Evolutionary conservation across 2,329 filamentous ascomycete species (phyloP), one percentile per base, ranked within the genome.

Genomic region (Aspergillus arachidicola): DNA sequence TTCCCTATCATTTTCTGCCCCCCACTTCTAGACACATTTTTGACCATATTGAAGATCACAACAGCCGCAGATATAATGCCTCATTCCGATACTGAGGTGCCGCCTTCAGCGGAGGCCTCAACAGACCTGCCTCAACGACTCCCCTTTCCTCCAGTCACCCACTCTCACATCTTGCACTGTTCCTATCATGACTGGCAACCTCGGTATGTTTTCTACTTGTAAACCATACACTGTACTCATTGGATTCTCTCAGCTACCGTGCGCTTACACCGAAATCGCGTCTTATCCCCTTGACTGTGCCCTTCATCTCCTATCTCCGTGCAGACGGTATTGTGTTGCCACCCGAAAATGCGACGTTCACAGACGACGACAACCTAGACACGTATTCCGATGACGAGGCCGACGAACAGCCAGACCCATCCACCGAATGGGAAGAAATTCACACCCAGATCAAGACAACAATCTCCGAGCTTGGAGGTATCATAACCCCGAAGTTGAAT

Each of bases 181-280:
- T 96, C 95, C 48, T 97, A 96, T 78, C 91, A 97, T 76, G 87
- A 85, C 64, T 99, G 95, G 95, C 92, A 97, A 73, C 88, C 91
- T 55, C 89, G 86, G 85, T 92, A 81, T 58, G 81, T 30, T 32
- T 28, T 54, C 28, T 23, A 57, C 50, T n/a, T 36, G 46, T 51
- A 34, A 50, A 56, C 12, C 38, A 43, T 56, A 53, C 58, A 32
- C 50, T 58, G 21, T 45, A 36, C 68, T 70, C 41, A 73, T 23
- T 16, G 21, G 12, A 19, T 16, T 9, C 6, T 28, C 7, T 4
- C 34, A 92, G 88, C 77, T 97, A 96, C 76, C 90, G 92, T 64
- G 83, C 87, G 9, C 85, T 92, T 55, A 93, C 93, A 38, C 91
- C 96, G 50, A 95, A 94, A 81, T 93, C 94, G 2, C 88, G 91